phyloP scores from a whole-genome alignment of 1,284 basidiomycete species.

The Heimioporus punctisporus region DNA sequence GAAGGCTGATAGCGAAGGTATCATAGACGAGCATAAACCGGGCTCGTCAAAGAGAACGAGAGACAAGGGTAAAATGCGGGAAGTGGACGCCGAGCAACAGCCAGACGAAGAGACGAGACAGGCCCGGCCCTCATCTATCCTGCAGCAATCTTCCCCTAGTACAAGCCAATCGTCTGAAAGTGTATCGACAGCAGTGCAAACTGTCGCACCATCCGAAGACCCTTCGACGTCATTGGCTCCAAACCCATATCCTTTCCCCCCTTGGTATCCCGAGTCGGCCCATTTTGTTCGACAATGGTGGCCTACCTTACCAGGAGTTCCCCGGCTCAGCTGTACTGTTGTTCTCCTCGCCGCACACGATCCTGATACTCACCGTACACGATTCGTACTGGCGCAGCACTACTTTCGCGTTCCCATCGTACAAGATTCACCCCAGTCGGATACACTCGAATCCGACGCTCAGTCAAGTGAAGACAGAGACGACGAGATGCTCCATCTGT shows the following conservation, averaged over 20 bases:
- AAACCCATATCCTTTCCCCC: constrained; percentile 58
- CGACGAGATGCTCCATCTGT: constrained; percentile 60
- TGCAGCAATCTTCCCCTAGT: constrained; percentile 9
- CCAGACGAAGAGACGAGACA: constrained; percentile 6
- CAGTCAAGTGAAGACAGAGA: constrained; percentile 27
- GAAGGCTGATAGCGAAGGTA: constrained; percentile 18
- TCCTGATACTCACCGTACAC: constrained; percentile 52
- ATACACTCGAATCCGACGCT: background rate
- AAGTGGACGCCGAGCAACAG: constrained; percentile 11
- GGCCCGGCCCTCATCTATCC: constrained; percentile 6
- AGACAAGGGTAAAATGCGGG: constrained; percentile 27
- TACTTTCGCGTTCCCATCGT: constrained; percentile 68
- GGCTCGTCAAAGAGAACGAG: constrained; percentile 10
- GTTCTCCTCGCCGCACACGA: constrained; percentile 65
- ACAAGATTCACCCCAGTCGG: constrained; percentile 8
- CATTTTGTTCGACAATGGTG: constrained; percentile 82
- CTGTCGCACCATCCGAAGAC: background rate
- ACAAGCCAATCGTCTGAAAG: constrained; percentile 8
- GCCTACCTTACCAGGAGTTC: constrained; percentile 62
- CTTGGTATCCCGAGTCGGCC: constrained; percentile 70
- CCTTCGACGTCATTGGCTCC: constrained; percentile 4
- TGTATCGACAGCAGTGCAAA: background rate
- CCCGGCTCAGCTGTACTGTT: constrained; percentile 71
- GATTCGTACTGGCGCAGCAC: constrained; percentile 73
- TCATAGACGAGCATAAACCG: constrained; percentile 10